These are phyloP conservation scores for Catharanthus roseus DNA, from an alignment of 257 asterid genomes.

Conservation along the genomic window DNA sequence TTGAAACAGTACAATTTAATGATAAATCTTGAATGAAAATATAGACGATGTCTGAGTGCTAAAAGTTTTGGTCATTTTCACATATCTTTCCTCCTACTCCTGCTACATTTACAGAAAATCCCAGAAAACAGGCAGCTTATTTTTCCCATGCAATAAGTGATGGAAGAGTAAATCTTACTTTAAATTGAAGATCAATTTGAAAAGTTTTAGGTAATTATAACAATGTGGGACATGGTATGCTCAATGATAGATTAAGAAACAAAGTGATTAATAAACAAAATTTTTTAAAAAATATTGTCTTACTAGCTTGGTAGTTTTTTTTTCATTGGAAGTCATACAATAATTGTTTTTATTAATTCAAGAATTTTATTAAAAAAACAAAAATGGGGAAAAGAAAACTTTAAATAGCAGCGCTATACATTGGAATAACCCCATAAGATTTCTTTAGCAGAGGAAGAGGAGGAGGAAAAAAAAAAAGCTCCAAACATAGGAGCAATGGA, in stretches of 20 bases:
- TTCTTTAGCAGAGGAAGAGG: slow-evolving; percentile 15
- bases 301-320: background rate
- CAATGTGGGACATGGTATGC: background rate
- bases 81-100: background rate
- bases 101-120: background rate
- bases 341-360: background rate
- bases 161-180: background rate
- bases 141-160: background rate
- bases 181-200: background rate
- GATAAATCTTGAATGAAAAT: too few relatives aligned
- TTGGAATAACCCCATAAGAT: slow-evolving; percentile 9
- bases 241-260: background rate
- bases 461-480: too few relatives aligned
- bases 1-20: too few relatives aligned
- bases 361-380: background rate
- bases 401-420: background rate
- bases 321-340: background rate
- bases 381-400: slow-evolving; percentile 2
- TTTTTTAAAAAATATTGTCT: background rate
- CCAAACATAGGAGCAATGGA: slow-evolving; percentile 43
- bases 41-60: too few relatives aligned
- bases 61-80: too few relatives aligned
- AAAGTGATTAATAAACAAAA: background rate
- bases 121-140: background rate
- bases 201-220: background rate